phyloP scores from a whole-genome alignment of 2,329 filamentous ascomycete species.

The Chrysosporium keratinophilum region DNA sequence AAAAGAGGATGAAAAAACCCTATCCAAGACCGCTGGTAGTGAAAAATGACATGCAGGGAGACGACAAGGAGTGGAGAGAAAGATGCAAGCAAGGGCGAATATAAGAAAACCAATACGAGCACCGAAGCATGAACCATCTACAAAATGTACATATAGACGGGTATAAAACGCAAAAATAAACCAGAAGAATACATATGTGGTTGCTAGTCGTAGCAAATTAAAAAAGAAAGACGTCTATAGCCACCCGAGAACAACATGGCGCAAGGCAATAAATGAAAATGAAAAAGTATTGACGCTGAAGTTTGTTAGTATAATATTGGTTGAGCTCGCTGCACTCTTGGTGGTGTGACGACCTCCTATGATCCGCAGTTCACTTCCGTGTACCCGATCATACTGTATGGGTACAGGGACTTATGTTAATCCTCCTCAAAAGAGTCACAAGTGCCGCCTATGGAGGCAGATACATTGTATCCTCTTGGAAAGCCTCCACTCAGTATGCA shows the following conservation, averaged over 20 bases:
- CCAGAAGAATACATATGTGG: background rate
- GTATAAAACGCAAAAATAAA: background rate
- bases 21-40: too few species aligned
- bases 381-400: too few species aligned
- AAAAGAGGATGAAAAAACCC: background rate
- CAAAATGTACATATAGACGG: background rate
- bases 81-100: background rate
- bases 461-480: background rate
- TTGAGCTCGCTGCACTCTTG: too few species aligned
- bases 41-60: background rate
- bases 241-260: constrained; percentile 1
- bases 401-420: too few species aligned
- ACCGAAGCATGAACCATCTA: background rate
- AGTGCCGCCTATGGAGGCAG: background rate
- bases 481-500: too few species aligned
- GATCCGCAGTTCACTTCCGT: too few species aligned
- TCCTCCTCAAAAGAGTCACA: too few species aligned
- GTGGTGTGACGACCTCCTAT: too few species aligned
- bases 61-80: background rate
- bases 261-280: background rate
- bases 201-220: background rate
- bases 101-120: background rate
- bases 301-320: too few species aligned
- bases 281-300: background rate
- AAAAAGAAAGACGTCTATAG: constrained; percentile 3